Evolutionary conservation across 148 eudicot species (phyloP).

Genomic region (Cornus controversa): DNA sequence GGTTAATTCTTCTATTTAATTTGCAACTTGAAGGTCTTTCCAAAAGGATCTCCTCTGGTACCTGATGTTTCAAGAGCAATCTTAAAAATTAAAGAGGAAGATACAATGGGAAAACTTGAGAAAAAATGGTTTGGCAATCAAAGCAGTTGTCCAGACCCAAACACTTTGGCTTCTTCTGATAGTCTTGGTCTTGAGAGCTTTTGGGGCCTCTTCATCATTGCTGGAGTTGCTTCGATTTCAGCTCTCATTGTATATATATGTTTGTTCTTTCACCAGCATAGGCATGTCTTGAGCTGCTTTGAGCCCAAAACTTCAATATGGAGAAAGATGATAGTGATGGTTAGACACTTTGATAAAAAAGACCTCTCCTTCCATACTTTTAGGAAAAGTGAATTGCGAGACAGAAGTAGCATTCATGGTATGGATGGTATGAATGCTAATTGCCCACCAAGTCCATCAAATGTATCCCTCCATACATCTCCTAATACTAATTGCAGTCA

Average conservation of each 20-base stretch:
- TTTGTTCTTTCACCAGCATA: slow-evolving; percentile 18
- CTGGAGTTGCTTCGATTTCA: slow-evolving; percentile 18
- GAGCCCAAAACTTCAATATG: slow-evolving; percentile 7
- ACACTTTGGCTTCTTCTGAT: not conserved
- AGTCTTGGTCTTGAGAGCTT: slow-evolving; percentile 31
- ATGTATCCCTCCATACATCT: not conserved
- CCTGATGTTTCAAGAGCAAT: slow-evolving; percentile 33
- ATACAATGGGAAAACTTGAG: slow-evolving; percentile 18
- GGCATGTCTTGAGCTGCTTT: slow-evolving; percentile 5
- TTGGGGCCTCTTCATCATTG: slow-evolving; percentile 30
- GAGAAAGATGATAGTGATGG: slow-evolving; percentile 5
- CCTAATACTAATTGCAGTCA: not conserved
- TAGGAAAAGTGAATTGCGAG: slow-evolving; percentile 12
- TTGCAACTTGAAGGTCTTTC: slow-evolving; percentile 24
- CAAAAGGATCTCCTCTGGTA: slow-evolving; percentile 35
- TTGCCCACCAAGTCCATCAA: slow-evolving; percentile 17
- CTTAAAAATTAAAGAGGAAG: slow-evolving; percentile 31
- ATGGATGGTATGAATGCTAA: slow-evolving; percentile 4
- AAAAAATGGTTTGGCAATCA: slow-evolving; percentile 15
- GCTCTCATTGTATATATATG: slow-evolving; percentile 11
- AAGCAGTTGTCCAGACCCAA: slow-evolving; percentile 8
- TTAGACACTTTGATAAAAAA: slow-evolving; percentile 20
- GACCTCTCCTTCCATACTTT: slow-evolving; percentile 23
- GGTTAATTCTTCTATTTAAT: not conserved
- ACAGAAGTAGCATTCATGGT: not conserved